Base-by-base conservation (phyloP, 192 early-diverging fungal species). In the Linnemannia schmuckeri region DNA sequence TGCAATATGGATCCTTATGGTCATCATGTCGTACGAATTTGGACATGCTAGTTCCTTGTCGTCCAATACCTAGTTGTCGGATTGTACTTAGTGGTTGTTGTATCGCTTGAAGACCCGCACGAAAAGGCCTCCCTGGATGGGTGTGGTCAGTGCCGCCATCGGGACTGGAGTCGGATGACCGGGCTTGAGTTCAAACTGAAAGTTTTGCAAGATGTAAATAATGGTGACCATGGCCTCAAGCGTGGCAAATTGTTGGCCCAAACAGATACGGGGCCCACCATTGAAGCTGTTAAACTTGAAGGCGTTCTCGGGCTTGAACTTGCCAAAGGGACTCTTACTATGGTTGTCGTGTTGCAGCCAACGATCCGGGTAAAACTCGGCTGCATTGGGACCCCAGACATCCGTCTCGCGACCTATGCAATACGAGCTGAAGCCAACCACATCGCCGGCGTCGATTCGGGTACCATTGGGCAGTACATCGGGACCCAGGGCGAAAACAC, bases 381-480 rank as follows among this genome's bases (percentile, higher is more conserved):
- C 88, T 4, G 91, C 90, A 83, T 93, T 89, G 3, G 70, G 77
- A 35, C 85, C 83, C 88, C 92, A 93, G 37, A 94, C 83, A 15
- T 82, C 68, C 71, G 87, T 75, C 13, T 76, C 82, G 54, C 93
- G 86, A 12, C 91, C 95, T 88, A 92, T 90, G 27, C 76, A 77
- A 54, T 90, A 96, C 13, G 78, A 82, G 10, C 74, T 82, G 84
- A 82, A 94, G 0, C 63, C 73, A 4, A 95, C 87, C 12, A 61
- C 54, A 8, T 91, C 88, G 8, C 94, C 94, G 30, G 89, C 90
- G 30, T 77, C 69, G 38, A 96, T 78, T 24, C 55, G 44, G 20
- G 91, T 93, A 10, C 94, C 94, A 82, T 94, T 92, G 3, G 95
- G 95, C 17, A 93, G 87, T 10, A 93, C 72, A 72, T 91, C 90